phyloP scores from a whole-genome alignment of 768 basidiomycete genomes.

The Rubroboletus pulcherrimus region DNA sequence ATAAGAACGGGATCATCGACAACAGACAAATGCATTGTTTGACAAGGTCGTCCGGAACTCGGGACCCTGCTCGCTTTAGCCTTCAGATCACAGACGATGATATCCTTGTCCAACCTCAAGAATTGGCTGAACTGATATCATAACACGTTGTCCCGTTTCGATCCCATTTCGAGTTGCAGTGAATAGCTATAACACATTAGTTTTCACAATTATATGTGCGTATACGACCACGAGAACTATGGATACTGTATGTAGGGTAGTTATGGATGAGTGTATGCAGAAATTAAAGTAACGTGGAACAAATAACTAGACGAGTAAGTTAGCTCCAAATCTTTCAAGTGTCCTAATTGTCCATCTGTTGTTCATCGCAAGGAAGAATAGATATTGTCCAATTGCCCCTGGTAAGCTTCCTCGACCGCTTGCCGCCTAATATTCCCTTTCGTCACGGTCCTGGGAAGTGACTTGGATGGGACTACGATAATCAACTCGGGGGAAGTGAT shows the following conservation, averaged over 20 bases:
- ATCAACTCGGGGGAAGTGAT: constrained; percentile 63
- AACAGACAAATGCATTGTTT: constrained; percentile 25
- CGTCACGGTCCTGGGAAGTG: constrained; percentile 72
- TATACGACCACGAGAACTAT: constrained; percentile 6
- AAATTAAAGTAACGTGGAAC: background rate
- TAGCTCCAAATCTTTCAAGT: constrained; percentile 1
- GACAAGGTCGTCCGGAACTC: constrained; percentile 26
- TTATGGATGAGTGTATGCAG: constrained; percentile 10
- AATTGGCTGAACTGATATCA: background rate
- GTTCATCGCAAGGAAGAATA: constrained; percentile 36
- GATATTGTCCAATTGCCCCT: constrained; percentile 53
- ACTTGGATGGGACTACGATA: constrained; percentile 59
- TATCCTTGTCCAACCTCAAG: constrained; percentile 5
- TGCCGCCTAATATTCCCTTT: constrained; percentile 79
- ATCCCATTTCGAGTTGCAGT: background rate
- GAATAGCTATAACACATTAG: constrained; percentile 3
- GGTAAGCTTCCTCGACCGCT: constrained; percentile 68
- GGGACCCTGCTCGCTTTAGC: constrained; percentile 17
- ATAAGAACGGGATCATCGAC: constrained; percentile 17
- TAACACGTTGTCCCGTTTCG: background rate
- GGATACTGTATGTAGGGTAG: constrained; percentile 17
- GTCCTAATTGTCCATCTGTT: background rate
- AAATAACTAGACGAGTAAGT: constrained; percentile 19
- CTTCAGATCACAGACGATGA: constrained; percentile 24
- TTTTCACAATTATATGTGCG: background rate